Evolutionary conservation across 345 rosid species (phyloP).

Genomic region (Pelargonium nanum): DNA sequence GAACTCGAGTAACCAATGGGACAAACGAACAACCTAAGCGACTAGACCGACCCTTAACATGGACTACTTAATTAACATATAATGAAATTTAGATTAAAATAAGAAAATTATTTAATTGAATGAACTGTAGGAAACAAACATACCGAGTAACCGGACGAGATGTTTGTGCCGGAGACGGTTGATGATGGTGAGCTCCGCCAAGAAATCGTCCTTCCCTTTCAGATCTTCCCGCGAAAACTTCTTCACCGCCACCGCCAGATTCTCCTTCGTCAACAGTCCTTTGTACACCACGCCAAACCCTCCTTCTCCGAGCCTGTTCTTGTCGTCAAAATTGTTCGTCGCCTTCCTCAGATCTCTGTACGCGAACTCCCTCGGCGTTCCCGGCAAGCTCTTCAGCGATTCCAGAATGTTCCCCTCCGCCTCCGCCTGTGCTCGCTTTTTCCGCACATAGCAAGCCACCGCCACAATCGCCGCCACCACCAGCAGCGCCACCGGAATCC

Average conservation of each 20-base stretch:
- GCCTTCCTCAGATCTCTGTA: conserved; percentile 47
- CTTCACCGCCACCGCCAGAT: conserved; percentile 40
- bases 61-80: too few species aligned
- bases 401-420: conserved; percentile 27
- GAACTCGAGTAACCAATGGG: too few species aligned
- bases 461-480: conserved; percentile 7
- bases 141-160: conserved; percentile 45
- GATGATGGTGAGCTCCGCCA: conserved; percentile 52
- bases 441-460: conserved; percentile 10
- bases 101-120: background rate
- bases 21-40: too few species aligned
- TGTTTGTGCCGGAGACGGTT: conserved; percentile 51
- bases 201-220: conserved; percentile 42
- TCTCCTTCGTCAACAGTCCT: conserved; percentile 35
- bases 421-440: conserved; percentile 14
- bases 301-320: conserved; percentile 45
- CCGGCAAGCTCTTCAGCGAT: conserved; percentile 40
- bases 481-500: conserved; percentile 12
- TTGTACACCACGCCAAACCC: conserved; percentile 44
- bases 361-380: conserved; percentile 38
- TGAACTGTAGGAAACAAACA: background rate
- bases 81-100: background rate
- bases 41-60: too few species aligned
- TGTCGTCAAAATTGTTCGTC: conserved; percentile 44
- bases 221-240: conserved; percentile 32